phyloP scores from a whole-genome alignment of 2,329 filamentous ascomycete species.

The Curvularia spicifera region DNA sequence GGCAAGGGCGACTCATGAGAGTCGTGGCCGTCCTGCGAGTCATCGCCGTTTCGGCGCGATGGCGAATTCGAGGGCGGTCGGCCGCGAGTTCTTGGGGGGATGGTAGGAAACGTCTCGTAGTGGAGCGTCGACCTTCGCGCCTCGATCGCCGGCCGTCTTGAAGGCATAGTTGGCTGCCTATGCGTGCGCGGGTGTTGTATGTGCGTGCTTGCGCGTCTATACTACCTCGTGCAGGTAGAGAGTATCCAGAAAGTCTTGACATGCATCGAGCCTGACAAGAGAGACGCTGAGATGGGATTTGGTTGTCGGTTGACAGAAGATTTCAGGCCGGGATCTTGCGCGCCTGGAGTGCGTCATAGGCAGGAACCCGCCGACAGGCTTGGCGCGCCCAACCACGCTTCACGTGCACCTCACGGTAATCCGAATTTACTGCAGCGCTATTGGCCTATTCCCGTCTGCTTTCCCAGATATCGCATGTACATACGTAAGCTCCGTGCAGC shows the following conservation, averaged over 20 bases:
- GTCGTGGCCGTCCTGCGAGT: conserved; percentile 45
- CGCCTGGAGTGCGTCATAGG: conserved; percentile 12
- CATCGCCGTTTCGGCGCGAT: conserved; percentile 34
- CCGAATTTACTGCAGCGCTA: background rate
- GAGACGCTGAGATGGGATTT: background rate
- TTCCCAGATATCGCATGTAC: background rate
- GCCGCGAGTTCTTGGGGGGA: conserved; percentile 71
- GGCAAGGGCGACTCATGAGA: conserved; percentile 76
- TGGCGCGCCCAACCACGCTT: conserved; percentile 7
- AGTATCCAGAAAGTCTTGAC: conserved; percentile 8
- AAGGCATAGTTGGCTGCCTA: conserved; percentile 31
- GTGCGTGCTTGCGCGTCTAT: background rate
- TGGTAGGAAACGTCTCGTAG: conserved; percentile 83
- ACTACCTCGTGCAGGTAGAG: conserved; percentile 34
- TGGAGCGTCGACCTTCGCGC: conserved; percentile 63
- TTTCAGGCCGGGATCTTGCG: conserved; percentile 15
- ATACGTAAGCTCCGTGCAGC: too few species aligned
- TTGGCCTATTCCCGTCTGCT: background rate
- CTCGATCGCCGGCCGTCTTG: conserved; percentile 45
- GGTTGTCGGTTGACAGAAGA: conserved; percentile 9
- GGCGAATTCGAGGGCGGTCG: conserved; percentile 53
- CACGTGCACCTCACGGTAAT: background rate
- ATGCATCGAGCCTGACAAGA: conserved; percentile 20
- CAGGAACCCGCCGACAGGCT: conserved; percentile 13
- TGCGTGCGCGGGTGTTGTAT: background rate